phyloP scores from a whole-genome alignment of 208 protist species.

The Acanthamoeba triangularis region DNA sequence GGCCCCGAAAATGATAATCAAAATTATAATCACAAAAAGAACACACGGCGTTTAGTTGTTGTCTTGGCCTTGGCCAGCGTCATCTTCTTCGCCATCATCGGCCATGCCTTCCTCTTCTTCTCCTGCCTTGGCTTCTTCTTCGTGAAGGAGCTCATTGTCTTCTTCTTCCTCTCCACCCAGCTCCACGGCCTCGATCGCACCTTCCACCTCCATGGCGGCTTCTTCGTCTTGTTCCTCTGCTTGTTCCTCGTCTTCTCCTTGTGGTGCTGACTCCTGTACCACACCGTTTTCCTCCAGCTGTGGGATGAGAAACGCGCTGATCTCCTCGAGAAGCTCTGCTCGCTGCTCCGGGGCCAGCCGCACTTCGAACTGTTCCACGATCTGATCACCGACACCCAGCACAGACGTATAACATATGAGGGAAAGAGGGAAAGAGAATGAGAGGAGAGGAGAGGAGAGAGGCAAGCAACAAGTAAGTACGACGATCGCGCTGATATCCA shows the following conservation, averaged over 20 bases:
- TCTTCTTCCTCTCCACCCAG: neutral
- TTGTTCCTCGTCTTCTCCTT: neutral
- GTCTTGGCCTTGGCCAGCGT: neutral
- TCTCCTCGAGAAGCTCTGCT: slow-evolving; percentile 4
- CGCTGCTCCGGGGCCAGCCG: neutral
- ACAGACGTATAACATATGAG: no score
- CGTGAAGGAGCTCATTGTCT: neutral
- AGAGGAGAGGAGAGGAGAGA: no score
- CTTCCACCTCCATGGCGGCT: slow-evolving; percentile 4
- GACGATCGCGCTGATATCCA: neutral
- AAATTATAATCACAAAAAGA: no score
- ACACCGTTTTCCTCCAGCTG: neutral
- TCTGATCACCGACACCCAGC: neutral
- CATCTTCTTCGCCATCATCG: neutral
- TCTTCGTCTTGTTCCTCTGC: neutral
- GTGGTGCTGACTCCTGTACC: neutral
- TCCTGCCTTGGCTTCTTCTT: neutral
- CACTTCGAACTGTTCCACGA: slow-evolving; percentile 22
- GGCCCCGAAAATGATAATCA: neutral
- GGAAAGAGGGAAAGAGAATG: no score
- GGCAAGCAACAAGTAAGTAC: neutral
- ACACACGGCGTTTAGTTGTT: neutral
- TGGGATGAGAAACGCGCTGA: neutral
- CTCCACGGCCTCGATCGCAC: no score
- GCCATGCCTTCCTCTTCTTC: neutral